phyloP scores from a whole-genome alignment of 75 land plant genomes.

The Ceratopteris richardii region DNA sequence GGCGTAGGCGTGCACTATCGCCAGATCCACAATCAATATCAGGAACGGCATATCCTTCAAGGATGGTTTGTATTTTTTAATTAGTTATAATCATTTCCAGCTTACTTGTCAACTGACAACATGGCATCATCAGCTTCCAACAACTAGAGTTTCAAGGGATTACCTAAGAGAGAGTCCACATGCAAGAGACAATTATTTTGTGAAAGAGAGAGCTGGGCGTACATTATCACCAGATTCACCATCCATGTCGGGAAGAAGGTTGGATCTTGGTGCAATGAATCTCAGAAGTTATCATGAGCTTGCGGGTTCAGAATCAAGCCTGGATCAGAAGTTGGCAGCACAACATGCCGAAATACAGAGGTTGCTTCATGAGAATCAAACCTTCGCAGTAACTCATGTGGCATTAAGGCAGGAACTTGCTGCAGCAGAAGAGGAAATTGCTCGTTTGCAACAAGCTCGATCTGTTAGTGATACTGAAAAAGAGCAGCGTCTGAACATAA shows the following conservation, averaged over 20 bases:
- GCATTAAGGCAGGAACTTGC: slow-evolving; percentile 62
- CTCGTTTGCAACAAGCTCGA: slow-evolving; percentile 32
- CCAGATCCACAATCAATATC: background rate
- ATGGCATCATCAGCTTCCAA: no score
- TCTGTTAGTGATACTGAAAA: slow-evolving; percentile 41
- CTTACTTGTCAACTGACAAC: no score
- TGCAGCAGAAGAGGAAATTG: slow-evolving; percentile 46
- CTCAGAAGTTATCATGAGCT: background rate
- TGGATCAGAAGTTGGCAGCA: slow-evolving; percentile 68
- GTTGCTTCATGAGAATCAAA: slow-evolving; percentile 63
- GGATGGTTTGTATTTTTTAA: no score
- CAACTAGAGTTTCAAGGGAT: background rate
- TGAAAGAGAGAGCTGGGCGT: background rate
- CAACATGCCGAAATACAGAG: slow-evolving; percentile 78
- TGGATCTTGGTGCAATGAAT: background rate
- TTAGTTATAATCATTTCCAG: no score
- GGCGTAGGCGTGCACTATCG: background rate
- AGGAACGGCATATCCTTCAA: background rate
- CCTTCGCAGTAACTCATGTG: slow-evolving; percentile 78
- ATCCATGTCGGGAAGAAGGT: background rate
- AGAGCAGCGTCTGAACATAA: slow-evolving; percentile 62
- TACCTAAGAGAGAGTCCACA: background rate
- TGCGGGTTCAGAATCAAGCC: slow-evolving; percentile 38
- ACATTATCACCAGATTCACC: no score
- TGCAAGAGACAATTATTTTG: background rate